Percentiles rank a stretch among this genome's conserved stretches.
These are phyloP conservation scores for Leishmania tarentolae DNA, from an alignment of 208 protist species.

Conservation along the genomic window DNA sequence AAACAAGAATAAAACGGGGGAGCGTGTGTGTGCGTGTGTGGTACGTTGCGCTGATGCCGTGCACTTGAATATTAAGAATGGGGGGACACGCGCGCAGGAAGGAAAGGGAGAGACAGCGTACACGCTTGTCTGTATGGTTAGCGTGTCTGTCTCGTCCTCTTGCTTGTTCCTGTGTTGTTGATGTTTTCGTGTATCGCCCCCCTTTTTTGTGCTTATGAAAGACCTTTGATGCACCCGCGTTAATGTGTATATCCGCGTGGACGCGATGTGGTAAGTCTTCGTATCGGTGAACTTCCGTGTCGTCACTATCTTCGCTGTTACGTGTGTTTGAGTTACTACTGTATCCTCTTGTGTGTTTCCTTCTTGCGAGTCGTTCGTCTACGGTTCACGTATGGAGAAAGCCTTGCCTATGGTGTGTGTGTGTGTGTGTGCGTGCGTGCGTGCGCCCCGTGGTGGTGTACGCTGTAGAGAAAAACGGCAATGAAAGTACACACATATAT, in stretches of 20 bases:
- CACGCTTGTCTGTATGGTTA: not conserved
- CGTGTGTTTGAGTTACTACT: no score
- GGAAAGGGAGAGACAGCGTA: not conserved
- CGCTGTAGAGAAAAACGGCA: no score
- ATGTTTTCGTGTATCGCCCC: not conserved
- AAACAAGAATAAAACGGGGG: not conserved
- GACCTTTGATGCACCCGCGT: not conserved
- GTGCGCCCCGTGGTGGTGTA: no score
- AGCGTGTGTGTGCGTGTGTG: not conserved
- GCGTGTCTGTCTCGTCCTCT: not conserved
- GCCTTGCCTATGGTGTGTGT: no score
- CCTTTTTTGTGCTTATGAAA: not conserved
- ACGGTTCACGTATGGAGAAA: no score
- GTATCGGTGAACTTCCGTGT: not conserved
- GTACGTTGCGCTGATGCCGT: not conserved
- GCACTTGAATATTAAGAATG: not conserved
- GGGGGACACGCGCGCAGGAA: not conserved
- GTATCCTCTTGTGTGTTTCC: no score
- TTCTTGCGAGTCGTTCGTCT: not conserved
- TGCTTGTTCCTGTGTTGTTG: no score
- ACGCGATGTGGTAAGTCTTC: no score
- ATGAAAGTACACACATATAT: not conserved
- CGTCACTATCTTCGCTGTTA: no score
- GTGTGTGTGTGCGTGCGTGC: no score
- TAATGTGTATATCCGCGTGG: not conserved